Conservation (phyloP, 164 flowering plant species). For the Buxus sempervirens region DNA sequence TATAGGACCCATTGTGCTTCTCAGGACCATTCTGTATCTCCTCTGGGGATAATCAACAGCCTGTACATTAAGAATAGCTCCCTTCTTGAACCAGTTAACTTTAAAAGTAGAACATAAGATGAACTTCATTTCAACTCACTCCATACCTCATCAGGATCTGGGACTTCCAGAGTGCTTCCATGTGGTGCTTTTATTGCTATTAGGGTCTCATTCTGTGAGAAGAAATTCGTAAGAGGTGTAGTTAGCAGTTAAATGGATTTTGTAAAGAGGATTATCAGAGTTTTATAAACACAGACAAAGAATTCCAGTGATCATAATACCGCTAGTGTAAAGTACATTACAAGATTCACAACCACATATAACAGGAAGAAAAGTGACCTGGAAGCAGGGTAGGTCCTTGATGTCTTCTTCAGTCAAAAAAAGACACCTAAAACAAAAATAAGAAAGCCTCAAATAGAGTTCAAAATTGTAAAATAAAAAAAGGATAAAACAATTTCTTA, state of each 20-base stretch:
- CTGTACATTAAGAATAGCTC: conserved; percentile 26
- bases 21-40: conserved; percentile 83
- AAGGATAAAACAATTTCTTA: neutral
- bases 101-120: neutral
- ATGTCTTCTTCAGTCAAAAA: conserved; percentile 96
- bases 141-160: conserved; percentile 94
- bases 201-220: conserved; percentile 74
- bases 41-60: conserved; percentile 92
- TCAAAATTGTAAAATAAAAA: neutral
- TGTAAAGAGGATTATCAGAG: neutral
- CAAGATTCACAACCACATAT: conserved; percentile 4
- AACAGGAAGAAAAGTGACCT: conserved; percentile 38
- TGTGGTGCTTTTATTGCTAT: conserved; percentile 98
- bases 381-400: conserved; percentile 84
- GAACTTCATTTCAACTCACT: neutral
- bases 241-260: neutral
- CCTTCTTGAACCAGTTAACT: neutral
- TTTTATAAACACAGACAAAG: neutral
- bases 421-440: conserved; percentile 59
- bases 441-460: neutral
- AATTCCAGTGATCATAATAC: neutral
- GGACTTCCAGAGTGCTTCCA: conserved; percentile 96
- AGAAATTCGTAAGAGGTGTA: conserved; percentile 11
- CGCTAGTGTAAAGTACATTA: conserved; percentile 4
- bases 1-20: conserved; percentile 98